Percentiles rank a stretch among this genome's conserved stretches.
Conservation (phyloP, 805 yeast species). For the Starmera quercuum region DNA sequence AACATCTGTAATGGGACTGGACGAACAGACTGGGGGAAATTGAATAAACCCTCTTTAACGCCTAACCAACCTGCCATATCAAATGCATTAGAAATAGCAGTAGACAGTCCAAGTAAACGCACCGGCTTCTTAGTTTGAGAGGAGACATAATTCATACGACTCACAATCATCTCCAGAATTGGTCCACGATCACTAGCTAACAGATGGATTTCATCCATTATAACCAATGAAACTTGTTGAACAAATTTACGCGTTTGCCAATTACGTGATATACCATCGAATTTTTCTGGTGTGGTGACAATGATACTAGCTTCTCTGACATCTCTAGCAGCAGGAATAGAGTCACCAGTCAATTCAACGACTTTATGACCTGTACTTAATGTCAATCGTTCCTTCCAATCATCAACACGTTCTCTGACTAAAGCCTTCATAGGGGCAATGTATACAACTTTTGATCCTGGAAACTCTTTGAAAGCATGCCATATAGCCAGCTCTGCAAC, state of each 20-base stretch:
- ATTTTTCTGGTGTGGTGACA: conserved; percentile 92
- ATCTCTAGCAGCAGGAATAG: conserved; percentile 79
- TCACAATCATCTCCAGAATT: conserved; percentile 89
- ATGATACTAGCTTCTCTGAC: conserved; percentile 77
- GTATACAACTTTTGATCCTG: conserved; percentile 84
- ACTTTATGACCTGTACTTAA: conserved; percentile 86
- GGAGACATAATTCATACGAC: conserved; percentile 89
- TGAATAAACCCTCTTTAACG: conserved; percentile 89
- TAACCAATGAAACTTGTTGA: conserved; percentile 74
- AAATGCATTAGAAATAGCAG: conserved; percentile 85
- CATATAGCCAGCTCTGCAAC: conserved; percentile 96
- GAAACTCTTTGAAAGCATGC: conserved; percentile 85
- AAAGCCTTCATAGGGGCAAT: conserved; percentile 92
- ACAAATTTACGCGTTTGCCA: conserved; percentile 82
- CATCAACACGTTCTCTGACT: conserved; percentile 95
- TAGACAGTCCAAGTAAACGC: conserved; percentile 83
- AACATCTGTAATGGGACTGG: conserved; percentile 94
- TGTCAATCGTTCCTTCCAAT: conserved; percentile 66
- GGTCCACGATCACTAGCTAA: conserved; percentile 98
- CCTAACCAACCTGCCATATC: conserved; percentile 95
- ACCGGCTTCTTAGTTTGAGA: conserved; percentile 90
- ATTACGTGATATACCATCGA: conserved; percentile 97
- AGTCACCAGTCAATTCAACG: conserved; percentile 88
- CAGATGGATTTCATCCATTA: conserved; percentile 94
- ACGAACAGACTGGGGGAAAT: conserved; percentile 89